phyloP scores from a whole-genome alignment of 2,329 filamentous ascomycete genomes.

The Trichophyton schoenleinii region DNA sequence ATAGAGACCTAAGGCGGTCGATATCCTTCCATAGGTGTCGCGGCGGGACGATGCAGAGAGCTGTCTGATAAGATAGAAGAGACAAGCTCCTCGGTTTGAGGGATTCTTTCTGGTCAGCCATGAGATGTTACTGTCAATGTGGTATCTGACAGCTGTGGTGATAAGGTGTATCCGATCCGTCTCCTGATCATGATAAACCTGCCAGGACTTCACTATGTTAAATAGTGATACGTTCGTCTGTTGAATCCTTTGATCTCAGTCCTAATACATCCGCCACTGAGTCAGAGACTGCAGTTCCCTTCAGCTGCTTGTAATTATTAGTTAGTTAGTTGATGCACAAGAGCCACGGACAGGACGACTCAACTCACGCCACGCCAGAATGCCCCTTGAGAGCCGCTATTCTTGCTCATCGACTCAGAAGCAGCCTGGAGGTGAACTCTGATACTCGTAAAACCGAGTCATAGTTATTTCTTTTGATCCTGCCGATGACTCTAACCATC shows the following conservation, averaged over 20 bases:
- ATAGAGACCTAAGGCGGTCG: constrained; percentile 45
- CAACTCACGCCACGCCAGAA: neutral
- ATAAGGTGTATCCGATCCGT: neutral
- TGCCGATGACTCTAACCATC: neutral
- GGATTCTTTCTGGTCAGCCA: neutral
- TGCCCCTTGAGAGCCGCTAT: neutral
- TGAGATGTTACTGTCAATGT: neutral
- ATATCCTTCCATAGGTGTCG: constrained; percentile 36
- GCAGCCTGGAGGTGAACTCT: neutral
- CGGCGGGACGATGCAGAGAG: constrained; percentile 49
- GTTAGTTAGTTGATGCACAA: neutral
- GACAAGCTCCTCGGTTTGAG: neutral
- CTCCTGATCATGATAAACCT: neutral
- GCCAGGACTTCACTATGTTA: neutral
- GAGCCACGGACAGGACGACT: neutral
- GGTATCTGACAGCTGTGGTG: neutral
- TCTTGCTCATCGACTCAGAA: neutral
- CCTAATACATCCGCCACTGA: neutral
- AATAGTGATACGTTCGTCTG: neutral
- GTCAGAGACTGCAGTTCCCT: neutral
- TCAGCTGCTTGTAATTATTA: neutral
- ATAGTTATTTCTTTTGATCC: neutral
- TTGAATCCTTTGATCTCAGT: neutral
- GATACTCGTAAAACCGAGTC: neutral
- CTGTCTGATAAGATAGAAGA: constrained; percentile 42